Evolutionary conservation across 2,329 filamentous ascomycete species (phyloP), one percentile per base, ranked within the genome.

Genomic region (Cercospora sp.): DNA sequence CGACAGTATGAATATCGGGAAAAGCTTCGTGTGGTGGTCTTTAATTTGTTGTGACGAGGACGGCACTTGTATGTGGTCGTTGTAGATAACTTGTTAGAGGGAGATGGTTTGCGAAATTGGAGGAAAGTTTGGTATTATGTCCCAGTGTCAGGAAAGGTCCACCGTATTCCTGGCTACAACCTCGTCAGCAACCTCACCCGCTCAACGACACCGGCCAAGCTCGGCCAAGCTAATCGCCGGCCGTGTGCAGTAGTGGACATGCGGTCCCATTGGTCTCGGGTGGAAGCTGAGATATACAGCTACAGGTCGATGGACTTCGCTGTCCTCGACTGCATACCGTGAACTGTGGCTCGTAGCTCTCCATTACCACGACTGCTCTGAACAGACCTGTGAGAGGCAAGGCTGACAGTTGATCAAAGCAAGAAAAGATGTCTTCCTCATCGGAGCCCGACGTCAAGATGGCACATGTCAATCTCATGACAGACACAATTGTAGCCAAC

Each of bases 381-480:
- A 40, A 40, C 36, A 40, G 36, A 42, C 16, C 18, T 48, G 45
- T 13, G 13, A 1, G 10, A 23, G 3, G 45, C 45, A 12, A 1
- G 18, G 3, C 9, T 48, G 20, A 48, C 23, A 28, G 20, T 13
- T 53, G 0, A 53, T 7, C 48, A 28, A 53, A 4, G 23, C 48
- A 5, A 26, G 20, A 23, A 12, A 58, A 31, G 28, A 58, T 58
- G 55, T 10, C 16, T 1, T 30, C 16, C 8, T 18, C 48, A 57
- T 51, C 51, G 20, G n/a, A 63, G 13, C 18, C 18, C 7, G 61
- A 65, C 13, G 60, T 59, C 45, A 71, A 70, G 28, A 70, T 70
- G 68, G 68, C 70, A 13, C 70, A 72, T 51, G 70, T 72, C 61
- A 72, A 72, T 33, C 59, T 72, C 58, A 72, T 72, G 70, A 62